These are phyloP conservation scores for Phyllosticta capitalensis DNA, from an alignment of 2,329 filamentous ascomycete species.

Conservation along the genomic window DNA sequence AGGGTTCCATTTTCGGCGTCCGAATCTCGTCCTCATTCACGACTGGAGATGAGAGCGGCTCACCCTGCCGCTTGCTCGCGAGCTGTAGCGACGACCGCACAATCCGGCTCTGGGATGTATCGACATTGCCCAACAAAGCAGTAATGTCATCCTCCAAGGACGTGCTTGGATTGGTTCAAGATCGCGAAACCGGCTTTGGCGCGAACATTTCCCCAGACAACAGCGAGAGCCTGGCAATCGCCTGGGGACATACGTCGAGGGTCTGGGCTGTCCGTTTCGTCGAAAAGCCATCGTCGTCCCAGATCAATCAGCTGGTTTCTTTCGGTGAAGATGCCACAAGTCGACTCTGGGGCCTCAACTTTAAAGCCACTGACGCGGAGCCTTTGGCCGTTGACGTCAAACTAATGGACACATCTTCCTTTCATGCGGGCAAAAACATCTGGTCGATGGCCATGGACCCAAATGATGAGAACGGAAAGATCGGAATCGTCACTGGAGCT, in stretches of 20 bases:
- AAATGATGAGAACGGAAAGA: neutral
- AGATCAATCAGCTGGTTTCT: slow-evolving; percentile 50
- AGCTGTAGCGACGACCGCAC: slow-evolving; percentile 95
- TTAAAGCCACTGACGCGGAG: slow-evolving; percentile 5
- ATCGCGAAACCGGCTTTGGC: slow-evolving; percentile 37
- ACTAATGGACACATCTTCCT: slow-evolving; percentile 48
- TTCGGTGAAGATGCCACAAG: slow-evolving; percentile 77
- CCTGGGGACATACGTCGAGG: slow-evolving; percentile 78
- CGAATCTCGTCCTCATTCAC: slow-evolving; percentile 50
- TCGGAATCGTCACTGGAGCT: slow-evolving; percentile 54
- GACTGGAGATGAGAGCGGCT: slow-evolving; percentile 23
- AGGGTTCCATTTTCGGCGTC: slow-evolving; percentile 90
- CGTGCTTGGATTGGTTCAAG: slow-evolving; percentile 17
- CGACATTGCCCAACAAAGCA: slow-evolving; percentile 34
- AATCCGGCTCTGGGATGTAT: slow-evolving; percentile 78
- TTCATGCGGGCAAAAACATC: slow-evolving; percentile 81
- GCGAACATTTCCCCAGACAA: slow-evolving; percentile 15
- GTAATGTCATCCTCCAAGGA: slow-evolving; percentile 18
- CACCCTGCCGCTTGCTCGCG: slow-evolving; percentile 56
- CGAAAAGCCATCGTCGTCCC: neutral
- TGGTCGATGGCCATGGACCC: slow-evolving; percentile 56
- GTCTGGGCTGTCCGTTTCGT: slow-evolving; percentile 78
- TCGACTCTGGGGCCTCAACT: slow-evolving; percentile 52
- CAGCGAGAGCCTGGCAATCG: slow-evolving; percentile 51
- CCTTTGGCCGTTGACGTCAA: slow-evolving; percentile 31